Conservation (phyloP, 345 rosid species). For the Moringa oleifera region DNA sequence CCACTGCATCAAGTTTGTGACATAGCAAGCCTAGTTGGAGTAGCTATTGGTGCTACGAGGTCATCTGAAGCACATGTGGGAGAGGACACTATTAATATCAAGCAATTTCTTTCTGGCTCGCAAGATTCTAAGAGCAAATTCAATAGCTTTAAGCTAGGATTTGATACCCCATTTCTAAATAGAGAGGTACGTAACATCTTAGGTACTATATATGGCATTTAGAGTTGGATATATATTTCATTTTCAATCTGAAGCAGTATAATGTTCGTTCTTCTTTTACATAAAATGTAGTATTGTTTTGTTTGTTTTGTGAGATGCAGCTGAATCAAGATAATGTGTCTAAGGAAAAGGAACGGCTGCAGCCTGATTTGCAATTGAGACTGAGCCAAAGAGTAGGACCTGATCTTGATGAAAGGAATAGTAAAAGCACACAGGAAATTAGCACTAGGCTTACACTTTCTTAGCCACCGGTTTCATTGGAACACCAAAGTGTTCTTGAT, state of each 20-base stretch:
- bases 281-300: too few species aligned
- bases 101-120: slow-evolving; percentile 17
- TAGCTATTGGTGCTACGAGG: slow-evolving; percentile 2
- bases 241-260: not conserved
- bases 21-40: too few species aligned
- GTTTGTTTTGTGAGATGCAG: slow-evolving; percentile 13
- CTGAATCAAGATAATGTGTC: slow-evolving; percentile 17
- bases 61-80: slow-evolving; percentile 7
- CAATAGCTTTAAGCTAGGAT: too few species aligned
- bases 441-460: slow-evolving; percentile 47
- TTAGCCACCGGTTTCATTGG: not conserved
- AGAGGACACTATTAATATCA: not conserved
- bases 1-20: slow-evolving; percentile 1
- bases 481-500: too few species aligned
- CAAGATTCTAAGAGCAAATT: slow-evolving; percentile 1
- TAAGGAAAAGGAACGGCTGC: slow-evolving; percentile 26
- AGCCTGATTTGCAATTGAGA: slow-evolving; percentile 37
- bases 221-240: too few species aligned
- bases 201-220: too few species aligned
- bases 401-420: slow-evolving; percentile 20
- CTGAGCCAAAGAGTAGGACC: slow-evolving; percentile 32
- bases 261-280: too few species aligned
- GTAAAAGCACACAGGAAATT: slow-evolving; percentile 26
- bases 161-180: slow-evolving; percentile 24
- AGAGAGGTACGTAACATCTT: slow-evolving; percentile 20